phyloP scores from a whole-genome alignment of 371 early-diverging fungal species.

The Lichtheimia hyalospora region DNA sequence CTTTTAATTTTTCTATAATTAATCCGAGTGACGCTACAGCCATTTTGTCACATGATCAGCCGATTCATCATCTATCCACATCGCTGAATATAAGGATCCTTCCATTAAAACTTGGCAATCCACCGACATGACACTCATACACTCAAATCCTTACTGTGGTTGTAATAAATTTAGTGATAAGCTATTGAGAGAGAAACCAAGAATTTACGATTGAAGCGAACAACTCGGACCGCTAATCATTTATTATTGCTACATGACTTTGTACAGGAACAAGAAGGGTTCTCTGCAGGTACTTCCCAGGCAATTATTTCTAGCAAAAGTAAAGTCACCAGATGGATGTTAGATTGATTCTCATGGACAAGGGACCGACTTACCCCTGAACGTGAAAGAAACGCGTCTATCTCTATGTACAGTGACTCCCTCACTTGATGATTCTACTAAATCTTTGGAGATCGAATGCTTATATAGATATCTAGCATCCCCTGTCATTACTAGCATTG shows the following conservation, averaged over 20 bases:
- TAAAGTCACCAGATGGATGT: background rate
- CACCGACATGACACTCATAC: too few relatives aligned
- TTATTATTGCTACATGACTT: background rate
- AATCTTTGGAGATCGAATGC: constrained; percentile 70
- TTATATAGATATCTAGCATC: constrained; percentile 63
- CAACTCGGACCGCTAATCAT: too few relatives aligned
- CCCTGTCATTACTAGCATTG: constrained; percentile 65
- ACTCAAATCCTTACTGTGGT: too few relatives aligned
- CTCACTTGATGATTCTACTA: constrained; percentile 36
- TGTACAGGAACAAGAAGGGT: constrained; percentile 1
- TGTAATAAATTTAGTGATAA: too few relatives aligned
- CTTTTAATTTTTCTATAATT: too few relatives aligned
- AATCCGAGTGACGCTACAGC: too few relatives aligned
- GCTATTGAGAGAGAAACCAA: too few relatives aligned
- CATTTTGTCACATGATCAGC: background rate
- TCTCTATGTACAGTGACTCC: constrained; percentile 32
- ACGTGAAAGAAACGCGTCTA: constrained; percentile 45
- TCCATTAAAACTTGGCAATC: too few relatives aligned
- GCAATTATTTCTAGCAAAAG: constrained; percentile 16
- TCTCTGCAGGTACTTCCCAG: constrained; percentile 17
- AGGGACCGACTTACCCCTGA: constrained; percentile 16
- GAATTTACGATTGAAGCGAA: too few relatives aligned
- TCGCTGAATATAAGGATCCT: too few relatives aligned
- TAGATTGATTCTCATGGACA: background rate
- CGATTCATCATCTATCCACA: background rate